Percentiles rank a stretch among this genome's conserved stretches.
Conservation (phyloP, 148 eudicot species). For the Selenicereus undatus region DNA sequence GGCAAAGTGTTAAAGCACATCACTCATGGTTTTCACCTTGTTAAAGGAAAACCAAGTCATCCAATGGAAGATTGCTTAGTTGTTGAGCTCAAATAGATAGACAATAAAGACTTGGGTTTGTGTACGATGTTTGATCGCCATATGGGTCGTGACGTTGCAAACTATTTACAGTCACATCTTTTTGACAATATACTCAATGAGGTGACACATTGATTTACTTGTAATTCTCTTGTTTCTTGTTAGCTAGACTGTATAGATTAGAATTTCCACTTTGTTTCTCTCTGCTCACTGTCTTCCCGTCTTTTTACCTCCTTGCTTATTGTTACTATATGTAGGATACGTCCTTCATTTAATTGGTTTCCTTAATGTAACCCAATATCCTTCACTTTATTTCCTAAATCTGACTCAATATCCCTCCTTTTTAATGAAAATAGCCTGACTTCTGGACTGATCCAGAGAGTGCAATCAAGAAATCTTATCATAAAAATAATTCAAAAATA, state of each 20-base stretch:
- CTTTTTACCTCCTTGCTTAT: no score
- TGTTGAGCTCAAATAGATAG: slow-evolving; percentile 42
- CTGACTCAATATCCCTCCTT: background rate
- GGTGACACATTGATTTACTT: slow-evolving; percentile 21
- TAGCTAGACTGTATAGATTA: no score
- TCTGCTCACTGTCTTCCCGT: no score
- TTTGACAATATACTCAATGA: slow-evolving; percentile 55
- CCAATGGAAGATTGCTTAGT: slow-evolving; percentile 66
- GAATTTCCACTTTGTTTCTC: no score
- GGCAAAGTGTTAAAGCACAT: slow-evolving; percentile 32
- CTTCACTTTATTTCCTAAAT: no score
- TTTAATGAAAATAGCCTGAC: slow-evolving; percentile 32
- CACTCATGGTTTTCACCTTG: slow-evolving; percentile 51
- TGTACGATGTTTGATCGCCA: slow-evolving; percentile 73
- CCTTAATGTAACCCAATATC: no score
- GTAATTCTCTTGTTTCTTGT: background rate
- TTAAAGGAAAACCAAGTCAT: slow-evolving; percentile 61
- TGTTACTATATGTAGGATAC: background rate
- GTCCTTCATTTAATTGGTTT: background rate
- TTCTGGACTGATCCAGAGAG: slow-evolving; percentile 54
- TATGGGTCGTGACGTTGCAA: slow-evolving; percentile 60
- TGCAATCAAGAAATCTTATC: slow-evolving; percentile 51
- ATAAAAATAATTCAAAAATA: slow-evolving; percentile 42
- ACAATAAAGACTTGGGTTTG: slow-evolving; percentile 50
- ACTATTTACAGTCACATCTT: slow-evolving; percentile 42